Conservation (phyloP, 176 grass and related monocot genomes). For the Carex littledalei region DNA sequence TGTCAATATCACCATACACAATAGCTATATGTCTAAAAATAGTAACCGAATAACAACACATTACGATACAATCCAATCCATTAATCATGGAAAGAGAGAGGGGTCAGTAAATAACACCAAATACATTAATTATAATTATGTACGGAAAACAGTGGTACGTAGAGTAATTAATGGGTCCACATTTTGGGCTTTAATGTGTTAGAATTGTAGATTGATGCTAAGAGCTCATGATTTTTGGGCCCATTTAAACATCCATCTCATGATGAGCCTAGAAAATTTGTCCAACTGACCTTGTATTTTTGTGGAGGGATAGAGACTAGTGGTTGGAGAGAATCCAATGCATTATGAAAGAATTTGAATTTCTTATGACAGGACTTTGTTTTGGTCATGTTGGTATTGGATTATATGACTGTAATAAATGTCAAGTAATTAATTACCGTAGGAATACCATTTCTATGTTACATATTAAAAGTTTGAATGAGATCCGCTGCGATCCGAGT, state of each 20-base stretch:
- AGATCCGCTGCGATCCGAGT: too few species aligned
- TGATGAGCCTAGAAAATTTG: constrained; percentile 4
- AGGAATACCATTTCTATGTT: background rate
- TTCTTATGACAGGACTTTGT: background rate
- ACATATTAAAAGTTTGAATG: background rate
- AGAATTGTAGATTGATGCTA: background rate
- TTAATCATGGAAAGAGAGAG: too few species aligned
- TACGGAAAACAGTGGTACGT: background rate
- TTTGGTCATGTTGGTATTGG: background rate
- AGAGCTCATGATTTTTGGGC: constrained; percentile 16
- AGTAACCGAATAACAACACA: too few species aligned
- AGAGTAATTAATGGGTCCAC: constrained; percentile 1
- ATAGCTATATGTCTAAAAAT: too few species aligned
- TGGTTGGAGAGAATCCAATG: constrained; percentile 1
- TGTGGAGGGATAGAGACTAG: background rate
- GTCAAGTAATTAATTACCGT: background rate
- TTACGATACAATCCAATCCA: too few species aligned
- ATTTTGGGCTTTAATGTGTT: background rate
- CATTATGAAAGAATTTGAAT: background rate
- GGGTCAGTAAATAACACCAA: constrained; percentile 18
- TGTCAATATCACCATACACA: too few species aligned
- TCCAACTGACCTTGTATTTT: background rate
- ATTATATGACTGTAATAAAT: background rate
- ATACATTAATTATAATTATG: background rate
- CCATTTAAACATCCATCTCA: background rate